Percentiles rank a stretch among this genome's conserved stretches.
Conservation (phyloP, 2,329 filamentous ascomycete genomes). For the Pseudogymnoascus sp. region DNA sequence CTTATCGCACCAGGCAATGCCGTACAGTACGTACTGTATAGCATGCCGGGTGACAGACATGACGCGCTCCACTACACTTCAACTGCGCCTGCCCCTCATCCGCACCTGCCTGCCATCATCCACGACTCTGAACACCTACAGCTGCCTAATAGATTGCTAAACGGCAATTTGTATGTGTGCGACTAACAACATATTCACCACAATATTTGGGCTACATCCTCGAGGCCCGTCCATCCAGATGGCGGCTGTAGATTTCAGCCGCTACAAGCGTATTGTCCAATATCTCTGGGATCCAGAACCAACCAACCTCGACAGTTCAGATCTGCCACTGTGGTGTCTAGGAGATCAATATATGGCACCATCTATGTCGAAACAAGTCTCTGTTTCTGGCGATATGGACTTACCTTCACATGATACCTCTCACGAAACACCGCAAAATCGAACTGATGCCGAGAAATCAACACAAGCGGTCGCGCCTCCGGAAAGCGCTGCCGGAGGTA, state of each 20-base stretch:
- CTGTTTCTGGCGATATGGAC: not conserved
- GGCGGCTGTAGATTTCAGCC: conserved; percentile 65
- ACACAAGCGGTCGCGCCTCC: conserved; percentile 22
- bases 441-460: conserved; percentile 5
- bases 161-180: not conserved
- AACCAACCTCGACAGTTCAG: conserved; percentile 60
- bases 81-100: not conserved
- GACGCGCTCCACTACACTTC: conserved; percentile 2
- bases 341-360: conserved; percentile 44
- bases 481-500: conserved; percentile 17
- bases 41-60: conserved; percentile 9
- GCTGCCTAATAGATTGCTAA: not conserved
- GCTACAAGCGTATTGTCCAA: conserved; percentile 75
- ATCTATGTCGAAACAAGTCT: not conserved
- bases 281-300: conserved; percentile 90
- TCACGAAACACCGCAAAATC: not conserved
- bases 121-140: not conserved
- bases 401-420: not conserved
- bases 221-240: conserved; percentile 25
- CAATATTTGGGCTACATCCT: conserved; percentile 6
- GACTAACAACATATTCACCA: not conserved
- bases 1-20: not conserved
- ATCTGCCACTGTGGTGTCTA: conserved; percentile 77
- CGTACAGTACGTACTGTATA: not conserved
- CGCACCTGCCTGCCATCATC: not conserved